Conservation (phyloP, 768 basidiomycete genomes). For the Kwoniella sp. region DNA sequence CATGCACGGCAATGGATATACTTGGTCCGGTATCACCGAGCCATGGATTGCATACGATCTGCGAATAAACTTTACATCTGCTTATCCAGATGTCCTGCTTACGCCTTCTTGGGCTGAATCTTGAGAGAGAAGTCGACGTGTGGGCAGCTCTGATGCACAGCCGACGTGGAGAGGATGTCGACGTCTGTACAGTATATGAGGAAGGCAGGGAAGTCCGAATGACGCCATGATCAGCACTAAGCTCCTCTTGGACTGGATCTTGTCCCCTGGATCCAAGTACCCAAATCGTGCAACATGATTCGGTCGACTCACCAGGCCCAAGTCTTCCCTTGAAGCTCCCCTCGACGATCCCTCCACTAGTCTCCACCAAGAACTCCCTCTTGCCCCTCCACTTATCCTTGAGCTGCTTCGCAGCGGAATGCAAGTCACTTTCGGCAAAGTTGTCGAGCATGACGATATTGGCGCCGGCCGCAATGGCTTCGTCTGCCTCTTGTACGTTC, state of each 20-base stretch:
- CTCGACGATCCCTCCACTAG: conserved; percentile 93
- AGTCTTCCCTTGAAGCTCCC: conserved; percentile 76
- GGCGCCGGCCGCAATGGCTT: conserved; percentile 95
- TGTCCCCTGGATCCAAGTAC: not conserved
- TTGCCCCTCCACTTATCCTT: conserved; percentile 78
- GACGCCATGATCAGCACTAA: not conserved
- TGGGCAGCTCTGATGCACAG: conserved; percentile 67
- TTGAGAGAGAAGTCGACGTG: conserved; percentile 98
- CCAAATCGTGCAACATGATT: not conserved
- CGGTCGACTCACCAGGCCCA: conserved; percentile 69
- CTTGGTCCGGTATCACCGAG: not conserved
- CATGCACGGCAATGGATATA: not conserved
- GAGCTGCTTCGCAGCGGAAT: conserved; percentile 68
- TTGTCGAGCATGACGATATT: conserved; percentile 96
- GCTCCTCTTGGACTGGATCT: not conserved
- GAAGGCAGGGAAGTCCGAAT: not conserved
- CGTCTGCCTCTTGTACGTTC: conserved; percentile 85
- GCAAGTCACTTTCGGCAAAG: conserved; percentile 75
- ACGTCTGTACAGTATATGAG: conserved; percentile 67
- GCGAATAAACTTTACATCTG: no score
- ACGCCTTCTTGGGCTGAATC: conserved; percentile 64
- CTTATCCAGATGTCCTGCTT: not conserved
- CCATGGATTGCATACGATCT: not conserved
- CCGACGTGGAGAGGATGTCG: conserved; percentile 75
- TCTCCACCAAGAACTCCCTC: conserved; percentile 82